phyloP scores from a whole-genome alignment of 1,284 basidiomycete genomes.

The Taiwanofungus camphoratus region DNA sequence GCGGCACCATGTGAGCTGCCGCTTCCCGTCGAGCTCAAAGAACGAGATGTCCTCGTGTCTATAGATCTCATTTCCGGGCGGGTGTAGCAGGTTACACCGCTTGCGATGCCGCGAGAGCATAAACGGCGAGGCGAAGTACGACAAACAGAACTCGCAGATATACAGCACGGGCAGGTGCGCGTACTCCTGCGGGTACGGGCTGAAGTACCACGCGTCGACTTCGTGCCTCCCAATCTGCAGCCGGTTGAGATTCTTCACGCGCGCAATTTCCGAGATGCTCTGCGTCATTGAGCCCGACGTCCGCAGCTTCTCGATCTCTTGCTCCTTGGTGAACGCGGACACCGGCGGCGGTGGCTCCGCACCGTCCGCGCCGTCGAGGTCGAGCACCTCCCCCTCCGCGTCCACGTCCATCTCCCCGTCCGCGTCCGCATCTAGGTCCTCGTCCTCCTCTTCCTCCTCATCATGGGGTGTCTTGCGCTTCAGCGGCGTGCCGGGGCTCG shows the following conservation, averaged over 20 bases:
- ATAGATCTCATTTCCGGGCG: constrained; percentile 99
- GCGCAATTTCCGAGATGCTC: constrained; percentile 92
- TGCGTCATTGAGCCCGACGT: constrained; percentile 99
- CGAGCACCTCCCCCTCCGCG: constrained; percentile 42
- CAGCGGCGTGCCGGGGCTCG: constrained; percentile 45
- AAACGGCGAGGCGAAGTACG: constrained; percentile 82
- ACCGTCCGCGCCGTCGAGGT: constrained; percentile 31
- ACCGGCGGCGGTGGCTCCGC: constrained; percentile 40
- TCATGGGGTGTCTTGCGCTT: constrained; percentile 62
- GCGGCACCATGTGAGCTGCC: constrained; percentile 95
- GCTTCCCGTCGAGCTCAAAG: constrained; percentile 97
- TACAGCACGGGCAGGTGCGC: constrained; percentile 93
- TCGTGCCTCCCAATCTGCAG: constrained; percentile 95
- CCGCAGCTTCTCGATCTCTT: constrained; percentile 97
- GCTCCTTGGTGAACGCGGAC: constrained; percentile 84
- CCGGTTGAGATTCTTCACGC: constrained; percentile 97
- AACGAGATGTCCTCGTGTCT: constrained; percentile 95
- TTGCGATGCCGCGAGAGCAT: constrained; percentile 88
- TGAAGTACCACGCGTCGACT: constrained; percentile 99
- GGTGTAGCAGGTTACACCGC: constrained; percentile 91
- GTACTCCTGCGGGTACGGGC: constrained; percentile 97
- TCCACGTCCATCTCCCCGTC: constrained; percentile 51
- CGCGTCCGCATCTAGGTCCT: constrained; percentile 53
- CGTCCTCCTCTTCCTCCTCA: constrained; percentile 56
- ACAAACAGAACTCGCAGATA: constrained; percentile 98